Evolutionary conservation across 352 stramenopile genomes (phyloP).

Genomic region (Phytopythium oedochilum): DNA sequence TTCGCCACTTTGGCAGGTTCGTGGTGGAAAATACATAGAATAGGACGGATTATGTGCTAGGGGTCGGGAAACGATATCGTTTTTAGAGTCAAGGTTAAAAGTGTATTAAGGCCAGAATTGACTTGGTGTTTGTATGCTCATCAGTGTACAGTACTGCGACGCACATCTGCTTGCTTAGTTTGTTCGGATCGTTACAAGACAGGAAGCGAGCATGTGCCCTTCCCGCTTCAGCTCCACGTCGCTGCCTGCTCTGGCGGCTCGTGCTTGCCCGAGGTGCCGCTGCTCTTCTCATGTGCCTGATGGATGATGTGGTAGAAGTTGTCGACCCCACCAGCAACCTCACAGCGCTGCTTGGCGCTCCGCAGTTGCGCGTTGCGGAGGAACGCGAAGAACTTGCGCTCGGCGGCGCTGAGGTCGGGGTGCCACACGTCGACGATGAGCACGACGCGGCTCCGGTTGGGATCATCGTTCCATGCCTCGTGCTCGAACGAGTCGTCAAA

Average conservation of each 20-base stretch:
- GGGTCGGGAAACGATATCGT: too few relatives aligned
- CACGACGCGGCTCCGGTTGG: constrained; percentile 81
- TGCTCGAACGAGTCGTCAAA: constrained; percentile 99
- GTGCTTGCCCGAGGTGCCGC: neutral
- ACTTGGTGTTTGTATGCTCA: too few relatives aligned
- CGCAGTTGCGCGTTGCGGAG: constrained; percentile 65
- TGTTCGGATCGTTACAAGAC: too few relatives aligned
- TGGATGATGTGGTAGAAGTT: constrained; percentile 78
- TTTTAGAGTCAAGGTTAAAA: too few relatives aligned
- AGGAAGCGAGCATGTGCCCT: too few relatives aligned
- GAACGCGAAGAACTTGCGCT: constrained; percentile 88
- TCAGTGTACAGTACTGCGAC: too few relatives aligned
- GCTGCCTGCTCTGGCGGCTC: constrained; percentile 19
- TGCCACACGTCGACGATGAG: constrained; percentile 96
- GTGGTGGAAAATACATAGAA: too few relatives aligned
- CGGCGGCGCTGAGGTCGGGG: constrained; percentile 83
- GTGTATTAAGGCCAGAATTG: too few relatives aligned
- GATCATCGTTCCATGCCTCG: constrained; percentile 95
- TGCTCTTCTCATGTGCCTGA: constrained; percentile 27
- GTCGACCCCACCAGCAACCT: constrained; percentile 22
- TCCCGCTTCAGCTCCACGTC: constrained; percentile 40
- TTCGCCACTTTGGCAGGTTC: too few relatives aligned
- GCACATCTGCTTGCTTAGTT: too few relatives aligned
- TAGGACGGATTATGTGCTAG: too few relatives aligned
- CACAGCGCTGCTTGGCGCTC: constrained; percentile 42